These are phyloP conservation scores for Mycena sp. DNA, from an alignment of 1,284 basidiomycete genomes.

Conservation along the genomic window DNA sequence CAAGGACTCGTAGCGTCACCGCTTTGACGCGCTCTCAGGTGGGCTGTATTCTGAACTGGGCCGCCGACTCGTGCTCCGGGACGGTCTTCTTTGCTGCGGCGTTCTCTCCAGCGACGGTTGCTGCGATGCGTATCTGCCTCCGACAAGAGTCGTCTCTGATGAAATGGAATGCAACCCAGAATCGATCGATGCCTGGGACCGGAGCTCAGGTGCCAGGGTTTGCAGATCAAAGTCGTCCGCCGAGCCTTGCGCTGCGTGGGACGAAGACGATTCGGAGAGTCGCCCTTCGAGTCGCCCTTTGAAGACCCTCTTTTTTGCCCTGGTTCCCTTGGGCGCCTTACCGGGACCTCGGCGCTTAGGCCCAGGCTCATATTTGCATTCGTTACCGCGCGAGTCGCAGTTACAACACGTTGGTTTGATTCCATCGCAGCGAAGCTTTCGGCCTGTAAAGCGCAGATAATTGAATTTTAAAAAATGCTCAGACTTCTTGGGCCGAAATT, in stretches of 20 bases:
- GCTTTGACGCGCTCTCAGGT: conserved; percentile 37
- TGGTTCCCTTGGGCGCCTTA: conserved; percentile 64
- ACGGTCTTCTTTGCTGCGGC: conserved; percentile 27
- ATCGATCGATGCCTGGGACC: conserved; percentile 39
- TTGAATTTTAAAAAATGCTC: conserved; percentile 20
- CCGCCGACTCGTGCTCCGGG: conserved; percentile 25
- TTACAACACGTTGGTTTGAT: conserved; percentile 65
- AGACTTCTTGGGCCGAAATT: conserved; percentile 24
- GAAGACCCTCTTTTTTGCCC: conserved; percentile 41
- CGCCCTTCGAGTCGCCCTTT: conserved; percentile 2
- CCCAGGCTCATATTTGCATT: conserved; percentile 63
- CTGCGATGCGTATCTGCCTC: conserved; percentile 20
- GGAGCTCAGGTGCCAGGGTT: conserved; percentile 38
- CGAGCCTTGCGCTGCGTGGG: not conserved
- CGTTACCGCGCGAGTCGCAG: conserved; percentile 57
- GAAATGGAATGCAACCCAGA: conserved; percentile 34
- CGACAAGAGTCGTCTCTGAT: conserved; percentile 35
- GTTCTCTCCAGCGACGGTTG: conserved; percentile 31
- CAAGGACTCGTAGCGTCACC: conserved; percentile 27
- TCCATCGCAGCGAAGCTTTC: conserved; percentile 79
- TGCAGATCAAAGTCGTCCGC: conserved; percentile 30
- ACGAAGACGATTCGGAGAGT: conserved; percentile 7
- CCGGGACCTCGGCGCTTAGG: conserved; percentile 76
- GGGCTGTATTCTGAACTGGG: conserved; percentile 39
- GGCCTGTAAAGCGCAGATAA: conserved; percentile 51